Evolutionary conservation across 1,284 basidiomycete genomes (phyloP).

Genomic region (Boletus sp.): DNA sequence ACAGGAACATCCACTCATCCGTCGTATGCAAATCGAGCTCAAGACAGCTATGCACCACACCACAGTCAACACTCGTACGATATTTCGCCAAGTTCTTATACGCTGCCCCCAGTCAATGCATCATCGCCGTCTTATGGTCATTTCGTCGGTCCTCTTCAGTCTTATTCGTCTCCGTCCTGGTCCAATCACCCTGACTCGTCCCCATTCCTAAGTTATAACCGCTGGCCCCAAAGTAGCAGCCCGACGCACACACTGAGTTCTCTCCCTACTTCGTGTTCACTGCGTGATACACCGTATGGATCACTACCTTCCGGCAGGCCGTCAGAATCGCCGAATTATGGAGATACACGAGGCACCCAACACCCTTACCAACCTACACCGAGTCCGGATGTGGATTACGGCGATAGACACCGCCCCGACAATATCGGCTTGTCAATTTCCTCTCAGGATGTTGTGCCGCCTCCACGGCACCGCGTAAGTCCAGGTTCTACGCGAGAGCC

Average conservation of each 20-base stretch:
- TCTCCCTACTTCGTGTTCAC: constrained; percentile 28
- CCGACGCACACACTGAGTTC: constrained; percentile 34
- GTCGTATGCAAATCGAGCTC: constrained; percentile 29
- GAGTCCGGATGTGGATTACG: constrained; percentile 41
- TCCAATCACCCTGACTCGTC: constrained; percentile 39
- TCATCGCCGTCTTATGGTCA: constrained; percentile 28
- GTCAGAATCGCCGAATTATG: constrained; percentile 27
- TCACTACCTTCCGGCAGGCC: constrained; percentile 20
- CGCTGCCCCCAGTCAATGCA: constrained; percentile 32
- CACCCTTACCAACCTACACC: constrained; percentile 39
- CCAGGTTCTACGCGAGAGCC: constrained; percentile 34
- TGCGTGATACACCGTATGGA: constrained; percentile 31
- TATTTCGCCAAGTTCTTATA: constrained; percentile 28
- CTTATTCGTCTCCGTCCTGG: constrained; percentile 51
- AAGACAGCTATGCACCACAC: constrained; percentile 42
- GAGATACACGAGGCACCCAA: constrained; percentile 27
- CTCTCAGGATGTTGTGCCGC: constrained; percentile 53
- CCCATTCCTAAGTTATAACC: constrained; percentile 34
- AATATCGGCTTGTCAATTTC: constrained; percentile 23
- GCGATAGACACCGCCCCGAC: constrained; percentile 33
- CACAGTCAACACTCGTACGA: constrained; percentile 34
- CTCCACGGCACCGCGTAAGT: constrained; percentile 57
- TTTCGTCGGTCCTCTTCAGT: constrained; percentile 25
- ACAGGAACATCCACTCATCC: constrained; percentile 21
- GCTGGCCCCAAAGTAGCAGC: constrained; percentile 39